Evolutionary conservation across 108 stramenopile species (phyloP).

Genomic region (Nitzschia putrida): DNA sequence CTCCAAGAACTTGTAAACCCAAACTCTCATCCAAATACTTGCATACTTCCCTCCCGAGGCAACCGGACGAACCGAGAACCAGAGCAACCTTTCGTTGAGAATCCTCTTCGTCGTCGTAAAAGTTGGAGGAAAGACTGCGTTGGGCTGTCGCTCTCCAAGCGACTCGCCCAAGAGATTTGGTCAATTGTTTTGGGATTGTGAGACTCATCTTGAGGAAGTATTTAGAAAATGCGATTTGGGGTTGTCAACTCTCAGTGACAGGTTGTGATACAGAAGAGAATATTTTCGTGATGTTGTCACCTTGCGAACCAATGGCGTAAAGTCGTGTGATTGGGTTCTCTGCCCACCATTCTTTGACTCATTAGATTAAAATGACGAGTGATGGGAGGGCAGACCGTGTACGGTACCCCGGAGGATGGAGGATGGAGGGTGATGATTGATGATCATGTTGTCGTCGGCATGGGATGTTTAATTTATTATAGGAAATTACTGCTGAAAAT

Average conservation of each 20-base stretch:
- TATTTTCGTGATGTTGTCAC: neutral
- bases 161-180: neutral
- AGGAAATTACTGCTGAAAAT: slow-evolving; percentile 73
- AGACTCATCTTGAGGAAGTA: neutral
- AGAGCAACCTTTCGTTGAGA: slow-evolving; percentile 45
- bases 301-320: neutral
- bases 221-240: neutral
- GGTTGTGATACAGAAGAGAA: neutral
- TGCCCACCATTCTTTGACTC: neutral
- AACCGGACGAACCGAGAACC: slow-evolving; percentile 75
- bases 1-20: slow-evolving; percentile 60
- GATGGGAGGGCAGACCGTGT: too few relatives aligned
- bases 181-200: neutral
- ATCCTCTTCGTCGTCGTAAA: slow-evolving; percentile 2
- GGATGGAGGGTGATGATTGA: too few relatives aligned
- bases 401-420: too few relatives aligned
- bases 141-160: neutral
- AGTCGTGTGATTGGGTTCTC: neutral
- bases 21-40: slow-evolving; percentile 36
- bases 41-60: slow-evolving; percentile 51
- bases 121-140: slow-evolving; percentile 2
- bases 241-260: neutral
- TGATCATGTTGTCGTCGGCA: too few relatives aligned
- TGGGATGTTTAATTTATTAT: too few relatives aligned
- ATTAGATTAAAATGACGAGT: too few relatives aligned